These are phyloP conservation scores for Trichoderma asperellum DNA, from an alignment of 2,329 filamentous ascomycete species.

Conservation along the genomic window DNA sequence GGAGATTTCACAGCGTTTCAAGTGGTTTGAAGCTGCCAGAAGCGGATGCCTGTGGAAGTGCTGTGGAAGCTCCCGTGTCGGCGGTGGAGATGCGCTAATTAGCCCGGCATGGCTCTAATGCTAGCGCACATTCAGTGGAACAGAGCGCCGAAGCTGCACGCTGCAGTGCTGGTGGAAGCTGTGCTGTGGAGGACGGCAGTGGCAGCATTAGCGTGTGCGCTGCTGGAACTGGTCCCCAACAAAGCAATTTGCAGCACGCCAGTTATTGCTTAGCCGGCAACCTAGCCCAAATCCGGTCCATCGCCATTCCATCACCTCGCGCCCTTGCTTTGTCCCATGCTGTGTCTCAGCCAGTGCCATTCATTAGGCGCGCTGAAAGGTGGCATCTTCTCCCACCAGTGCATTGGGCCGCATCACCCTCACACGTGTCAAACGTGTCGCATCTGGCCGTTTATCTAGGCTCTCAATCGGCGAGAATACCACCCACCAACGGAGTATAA, in stretches of 20 bases:
- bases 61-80: conserved; percentile 27
- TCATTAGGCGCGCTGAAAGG: conserved; percentile 2
- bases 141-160: not conserved
- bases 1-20: conserved; percentile 27
- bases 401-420: not conserved
- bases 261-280: not conserved
- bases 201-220: conserved; percentile 20
- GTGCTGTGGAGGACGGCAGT: conserved; percentile 7
- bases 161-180: not conserved
- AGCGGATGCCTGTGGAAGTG: conserved; percentile 27
- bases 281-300: not conserved
- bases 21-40: conserved; percentile 27
- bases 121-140: not conserved
- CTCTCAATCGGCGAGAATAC: not conserved
- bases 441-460: not conserved
- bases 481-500: too few species aligned
- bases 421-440: conserved; percentile 9
- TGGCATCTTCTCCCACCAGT: conserved; percentile 5
- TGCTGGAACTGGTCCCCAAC: conserved; percentile 11
- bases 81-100: conserved; percentile 29
- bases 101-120: conserved; percentile 24
- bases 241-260: not conserved
- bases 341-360: not conserved
- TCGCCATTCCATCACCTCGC: conserved; percentile 7
- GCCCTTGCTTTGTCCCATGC: not conserved